These are phyloP conservation scores for Perkinsus chesapeaki DNA, from an alignment of 169 alveolate species.

Conservation along the genomic window DNA sequence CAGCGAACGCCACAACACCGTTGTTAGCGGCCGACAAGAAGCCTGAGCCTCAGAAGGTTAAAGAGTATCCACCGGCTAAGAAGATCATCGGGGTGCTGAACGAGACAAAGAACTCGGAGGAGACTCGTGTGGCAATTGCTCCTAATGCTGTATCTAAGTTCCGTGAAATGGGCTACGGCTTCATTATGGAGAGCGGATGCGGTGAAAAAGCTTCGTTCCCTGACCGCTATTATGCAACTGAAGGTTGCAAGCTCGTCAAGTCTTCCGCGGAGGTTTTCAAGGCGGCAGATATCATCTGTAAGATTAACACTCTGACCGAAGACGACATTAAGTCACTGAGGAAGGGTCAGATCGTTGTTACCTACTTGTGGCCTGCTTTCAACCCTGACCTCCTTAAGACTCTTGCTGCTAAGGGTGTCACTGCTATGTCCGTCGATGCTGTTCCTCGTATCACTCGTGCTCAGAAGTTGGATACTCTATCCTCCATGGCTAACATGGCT, in stretches of 20 bases:
- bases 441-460: constrained; percentile 87
- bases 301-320: constrained; percentile 56
- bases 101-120: constrained; percentile 26
- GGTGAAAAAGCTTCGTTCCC: constrained; percentile 35
- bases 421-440: constrained; percentile 73
- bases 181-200: constrained; percentile 49
- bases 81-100: constrained; percentile 44
- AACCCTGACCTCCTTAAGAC: constrained; percentile 36
- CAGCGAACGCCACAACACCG: constrained; percentile 3
- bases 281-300: constrained; percentile 47
- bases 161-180: constrained; percentile 41
- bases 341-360: constrained; percentile 41
- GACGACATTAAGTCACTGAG: constrained; percentile 48
- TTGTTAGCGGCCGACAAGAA: neutral
- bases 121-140: constrained; percentile 47
- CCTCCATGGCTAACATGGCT: constrained; percentile 80
- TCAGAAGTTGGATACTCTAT: constrained; percentile 77
- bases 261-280: constrained; percentile 32
- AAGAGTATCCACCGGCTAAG: constrained; percentile 41
- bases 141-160: constrained; percentile 46
- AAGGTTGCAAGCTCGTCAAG: constrained; percentile 43
- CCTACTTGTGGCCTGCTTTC: constrained; percentile 63
- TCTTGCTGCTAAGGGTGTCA: constrained; percentile 43
- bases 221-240: constrained; percentile 18
- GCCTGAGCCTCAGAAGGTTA: constrained; percentile 28